phyloP scores from a whole-genome alignment of 2,329 filamentous ascomycete species.

The Fusarium euwallaceae region DNA sequence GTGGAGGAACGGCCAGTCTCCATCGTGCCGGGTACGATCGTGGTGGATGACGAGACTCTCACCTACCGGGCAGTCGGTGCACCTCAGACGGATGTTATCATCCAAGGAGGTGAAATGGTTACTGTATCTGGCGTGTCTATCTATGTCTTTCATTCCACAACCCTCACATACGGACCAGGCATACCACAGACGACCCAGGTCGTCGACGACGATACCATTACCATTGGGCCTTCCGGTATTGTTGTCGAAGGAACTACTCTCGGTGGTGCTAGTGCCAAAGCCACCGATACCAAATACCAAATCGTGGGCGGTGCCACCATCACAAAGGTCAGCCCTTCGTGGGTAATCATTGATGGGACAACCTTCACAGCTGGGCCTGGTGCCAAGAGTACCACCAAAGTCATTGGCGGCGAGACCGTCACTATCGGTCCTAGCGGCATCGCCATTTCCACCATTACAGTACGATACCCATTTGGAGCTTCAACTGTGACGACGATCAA shows the following conservation, averaged over 20 bases:
- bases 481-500: constrained; percentile 58
- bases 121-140: constrained; percentile 58
- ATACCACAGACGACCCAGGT: constrained; percentile 52
- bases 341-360: constrained; percentile 62
- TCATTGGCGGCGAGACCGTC: constrained; percentile 64
- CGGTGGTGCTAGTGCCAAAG: constrained; percentile 56
- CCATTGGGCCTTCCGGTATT: constrained; percentile 62
- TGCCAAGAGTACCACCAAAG: constrained; percentile 57
- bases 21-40: constrained; percentile 52
- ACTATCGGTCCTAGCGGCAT: constrained; percentile 66
- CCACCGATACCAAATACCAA: constrained; percentile 56
- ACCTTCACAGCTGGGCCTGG: constrained; percentile 66
- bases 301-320: constrained; percentile 67
- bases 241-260: constrained; percentile 57
- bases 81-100: constrained; percentile 57
- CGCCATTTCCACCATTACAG: constrained; percentile 60
- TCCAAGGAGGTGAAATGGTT: constrained; percentile 63
- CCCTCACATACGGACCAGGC: constrained; percentile 60
- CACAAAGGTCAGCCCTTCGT: constrained; percentile 61
- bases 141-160: constrained; percentile 58
- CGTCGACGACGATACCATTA: constrained; percentile 65
- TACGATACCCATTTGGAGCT: constrained; percentile 61
- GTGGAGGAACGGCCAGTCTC: constrained; percentile 52
- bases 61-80: constrained; percentile 50
- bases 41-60: constrained; percentile 55